These are phyloP conservation scores for Sesbania bispinosa DNA, from an alignment of 306 rosid genomes.

Conservation along the genomic window DNA sequence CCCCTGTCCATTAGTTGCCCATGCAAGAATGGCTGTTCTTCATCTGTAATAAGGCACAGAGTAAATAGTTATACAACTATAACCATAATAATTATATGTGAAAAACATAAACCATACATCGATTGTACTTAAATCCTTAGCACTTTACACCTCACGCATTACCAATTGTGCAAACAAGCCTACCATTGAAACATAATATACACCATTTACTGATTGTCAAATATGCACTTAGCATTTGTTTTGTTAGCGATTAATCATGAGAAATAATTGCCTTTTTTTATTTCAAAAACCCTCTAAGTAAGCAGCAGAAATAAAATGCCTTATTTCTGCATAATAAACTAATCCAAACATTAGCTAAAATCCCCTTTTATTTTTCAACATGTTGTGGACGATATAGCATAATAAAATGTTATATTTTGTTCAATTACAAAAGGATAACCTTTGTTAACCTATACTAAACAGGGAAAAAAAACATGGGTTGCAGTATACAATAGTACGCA, in stretches of 20 bases:
- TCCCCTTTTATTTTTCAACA: background rate
- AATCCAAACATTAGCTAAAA: background rate
- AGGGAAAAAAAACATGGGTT: background rate
- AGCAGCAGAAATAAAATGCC: background rate
- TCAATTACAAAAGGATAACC: background rate
- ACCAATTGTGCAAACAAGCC: background rate
- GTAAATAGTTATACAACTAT: background rate
- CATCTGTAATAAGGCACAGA: constrained; percentile 43
- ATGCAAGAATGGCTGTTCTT: constrained; percentile 42
- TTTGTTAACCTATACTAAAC: background rate
- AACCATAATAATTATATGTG: background rate
- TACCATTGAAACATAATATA: background rate
- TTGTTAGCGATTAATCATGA: background rate
- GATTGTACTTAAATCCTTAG: background rate
- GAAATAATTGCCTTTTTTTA: background rate
- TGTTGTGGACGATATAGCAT: background rate
- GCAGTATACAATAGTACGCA: constrained; percentile 15
- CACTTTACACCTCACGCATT: background rate
- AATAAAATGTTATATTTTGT: background rate
- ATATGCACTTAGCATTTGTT: background rate
- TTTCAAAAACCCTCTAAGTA: background rate
- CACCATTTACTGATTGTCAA: background rate
- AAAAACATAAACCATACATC: background rate
- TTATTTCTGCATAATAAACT: background rate
- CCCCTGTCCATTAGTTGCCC: constrained; percentile 49